Percentiles rank a stretch among this genome's conserved stretches.
These are phyloP conservation scores for Uromyces viciae-fabae DNA, from an alignment of 1,284 basidiomycete species.

Conservation along the genomic window DNA sequence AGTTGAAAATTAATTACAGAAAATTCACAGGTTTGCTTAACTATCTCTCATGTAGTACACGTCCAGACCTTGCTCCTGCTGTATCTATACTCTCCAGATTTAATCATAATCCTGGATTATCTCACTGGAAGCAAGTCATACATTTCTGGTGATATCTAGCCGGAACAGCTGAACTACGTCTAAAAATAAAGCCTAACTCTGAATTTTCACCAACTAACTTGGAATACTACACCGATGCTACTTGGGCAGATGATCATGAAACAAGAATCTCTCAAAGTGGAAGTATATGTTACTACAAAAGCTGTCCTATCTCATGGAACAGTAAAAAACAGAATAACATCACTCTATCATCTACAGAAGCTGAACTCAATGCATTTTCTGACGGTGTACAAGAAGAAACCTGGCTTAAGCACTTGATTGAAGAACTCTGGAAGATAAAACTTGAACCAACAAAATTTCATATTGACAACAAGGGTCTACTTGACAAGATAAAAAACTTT, in stretches of 20 bases:
- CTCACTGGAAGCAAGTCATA: background rate
- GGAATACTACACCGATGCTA: background rate
- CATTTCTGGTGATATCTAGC: background rate
- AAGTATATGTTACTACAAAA: background rate
- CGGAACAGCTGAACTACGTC: too few relatives aligned
- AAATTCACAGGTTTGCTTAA: background rate
- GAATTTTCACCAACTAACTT: too few relatives aligned
- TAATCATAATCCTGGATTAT: background rate
- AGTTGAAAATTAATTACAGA: constrained; percentile 9
- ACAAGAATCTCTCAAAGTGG: background rate
- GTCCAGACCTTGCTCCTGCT: background rate
- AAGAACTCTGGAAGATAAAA: background rate
- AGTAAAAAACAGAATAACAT: background rate
- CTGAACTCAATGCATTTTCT: background rate
- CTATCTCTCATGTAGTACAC: background rate
- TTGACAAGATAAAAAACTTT: background rate
- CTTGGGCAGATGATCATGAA: background rate
- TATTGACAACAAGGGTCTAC: background rate
- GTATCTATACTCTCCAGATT: background rate
- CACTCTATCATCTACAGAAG: background rate
- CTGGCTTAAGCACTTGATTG: background rate
- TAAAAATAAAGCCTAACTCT: too few relatives aligned
- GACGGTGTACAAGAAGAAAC: background rate
- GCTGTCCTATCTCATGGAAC: background rate
- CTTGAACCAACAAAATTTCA: background rate